Percentiles rank a stretch among this genome's conserved stretches.
Evolutionary conservation across 2,329 filamentous ascomycete genomes (phyloP).

Genomic region (Fusarium nisikadoi): DNA sequence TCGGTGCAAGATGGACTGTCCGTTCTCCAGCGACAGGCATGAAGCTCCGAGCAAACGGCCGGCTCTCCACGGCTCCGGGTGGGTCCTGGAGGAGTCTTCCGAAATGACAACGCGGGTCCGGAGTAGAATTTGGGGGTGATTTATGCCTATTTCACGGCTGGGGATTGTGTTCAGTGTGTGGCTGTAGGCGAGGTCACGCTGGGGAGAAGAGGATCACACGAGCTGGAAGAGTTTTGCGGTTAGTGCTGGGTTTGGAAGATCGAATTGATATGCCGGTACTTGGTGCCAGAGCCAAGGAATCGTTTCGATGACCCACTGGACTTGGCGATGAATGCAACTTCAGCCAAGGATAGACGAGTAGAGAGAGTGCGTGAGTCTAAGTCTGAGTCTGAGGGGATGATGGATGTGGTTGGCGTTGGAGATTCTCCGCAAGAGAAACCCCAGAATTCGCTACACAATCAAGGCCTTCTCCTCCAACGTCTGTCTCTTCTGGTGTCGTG

Average conservation of each 20-base stretch:
- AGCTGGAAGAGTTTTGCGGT: background rate
- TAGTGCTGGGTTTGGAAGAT: conserved; percentile 1
- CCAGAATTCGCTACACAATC: conserved; percentile 29
- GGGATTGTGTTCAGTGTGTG: background rate
- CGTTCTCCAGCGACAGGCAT: conserved; percentile 40
- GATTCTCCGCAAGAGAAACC: conserved; percentile 15
- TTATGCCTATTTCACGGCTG: background rate
- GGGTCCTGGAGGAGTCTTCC: conserved; percentile 18
- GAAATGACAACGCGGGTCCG: conserved; percentile 32
- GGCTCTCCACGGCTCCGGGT: conserved; percentile 39
- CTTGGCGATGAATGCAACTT: conserved; percentile 25
- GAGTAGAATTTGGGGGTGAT: conserved; percentile 1
- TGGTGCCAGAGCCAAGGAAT: conserved; percentile 17
- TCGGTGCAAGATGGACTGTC: conserved; percentile 13
- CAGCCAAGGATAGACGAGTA: background rate
- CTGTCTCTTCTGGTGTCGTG: background rate
- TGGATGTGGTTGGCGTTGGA: background rate
- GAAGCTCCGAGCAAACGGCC: conserved; percentile 42
- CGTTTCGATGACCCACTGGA: conserved; percentile 13
- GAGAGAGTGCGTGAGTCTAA: background rate
- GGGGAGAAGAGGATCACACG: background rate
- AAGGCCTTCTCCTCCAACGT: conserved; percentile 16
- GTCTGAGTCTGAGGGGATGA: background rate
- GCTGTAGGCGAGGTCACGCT: conserved; percentile 7
- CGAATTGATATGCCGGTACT: conserved; percentile 16